Conservation (phyloP, 2,329 filamentous ascomycete genomes). For the Phoma sp. region DNA sequence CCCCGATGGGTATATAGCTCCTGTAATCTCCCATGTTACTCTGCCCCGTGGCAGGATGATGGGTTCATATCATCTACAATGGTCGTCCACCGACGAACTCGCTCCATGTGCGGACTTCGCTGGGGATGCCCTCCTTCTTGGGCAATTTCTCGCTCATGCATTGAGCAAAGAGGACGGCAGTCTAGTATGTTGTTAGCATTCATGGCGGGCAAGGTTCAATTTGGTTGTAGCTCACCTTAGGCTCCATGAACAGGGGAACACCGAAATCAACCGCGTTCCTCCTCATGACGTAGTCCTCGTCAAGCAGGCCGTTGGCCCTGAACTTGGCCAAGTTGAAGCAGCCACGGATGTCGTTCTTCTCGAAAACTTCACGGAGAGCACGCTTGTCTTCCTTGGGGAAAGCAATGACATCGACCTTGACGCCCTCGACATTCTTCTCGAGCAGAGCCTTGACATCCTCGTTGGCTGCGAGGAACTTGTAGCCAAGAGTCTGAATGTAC, state of each 20-base stretch:
- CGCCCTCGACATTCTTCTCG: conserved; percentile 72
- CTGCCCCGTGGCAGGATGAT: conserved; percentile 6
- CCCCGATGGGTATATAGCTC: conserved; percentile 16
- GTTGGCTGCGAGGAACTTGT: conserved; percentile 91
- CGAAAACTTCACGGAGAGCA: conserved; percentile 90
- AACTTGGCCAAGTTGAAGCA: conserved; percentile 92
- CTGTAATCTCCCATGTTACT: conserved; percentile 1
- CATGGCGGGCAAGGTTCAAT: too few species aligned
- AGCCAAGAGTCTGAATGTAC: conserved; percentile 86
- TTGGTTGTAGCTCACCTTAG: conserved; percentile 76
- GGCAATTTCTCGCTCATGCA: conserved; percentile 98
- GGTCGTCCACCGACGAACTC: conserved; percentile 77
- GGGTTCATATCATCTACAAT: conserved; percentile 28
- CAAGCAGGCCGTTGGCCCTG: conserved; percentile 81
- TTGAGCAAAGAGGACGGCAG: conserved; percentile 91
- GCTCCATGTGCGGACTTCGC: conserved; percentile 92
- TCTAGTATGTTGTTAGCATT: conserved; percentile 62
- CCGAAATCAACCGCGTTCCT: conserved; percentile 98
- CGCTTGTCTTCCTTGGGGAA: conserved; percentile 98
- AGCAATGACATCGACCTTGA: conserved; percentile 87
- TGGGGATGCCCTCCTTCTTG: conserved; percentile 83
- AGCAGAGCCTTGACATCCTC: conserved; percentile 82
- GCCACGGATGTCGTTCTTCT: conserved; percentile 95
- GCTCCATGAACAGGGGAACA: conserved; percentile 97
- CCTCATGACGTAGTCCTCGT: conserved; percentile 98